Evolutionary conservation across 306 rosid species (phyloP).

Genomic region (Medicago arabica): DNA sequence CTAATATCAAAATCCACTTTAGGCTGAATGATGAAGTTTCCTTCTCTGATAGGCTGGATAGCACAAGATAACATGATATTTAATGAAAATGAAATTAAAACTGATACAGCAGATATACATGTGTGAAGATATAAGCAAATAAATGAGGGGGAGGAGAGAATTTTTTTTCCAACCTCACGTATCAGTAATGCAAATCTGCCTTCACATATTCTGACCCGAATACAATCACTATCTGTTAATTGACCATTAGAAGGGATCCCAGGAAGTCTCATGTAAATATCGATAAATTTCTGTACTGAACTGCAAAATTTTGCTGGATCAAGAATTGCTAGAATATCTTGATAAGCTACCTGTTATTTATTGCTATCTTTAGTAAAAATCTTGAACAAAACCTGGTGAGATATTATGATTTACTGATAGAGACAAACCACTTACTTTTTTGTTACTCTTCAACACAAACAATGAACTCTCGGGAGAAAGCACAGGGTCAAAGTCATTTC

Average conservation of each 20-base stretch:
- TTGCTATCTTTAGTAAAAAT: conserved; percentile 37
- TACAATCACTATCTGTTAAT: conserved; percentile 91
- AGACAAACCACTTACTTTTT: conserved; percentile 62
- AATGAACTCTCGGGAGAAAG: conserved; percentile 98
- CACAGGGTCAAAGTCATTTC: conserved; percentile 99
- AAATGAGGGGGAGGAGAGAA: conserved; percentile 30
- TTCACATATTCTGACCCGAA: conserved; percentile 97
- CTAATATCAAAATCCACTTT: conserved; percentile 99
- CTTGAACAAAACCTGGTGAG: conserved; percentile 36
- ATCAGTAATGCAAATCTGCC: conserved; percentile 96
- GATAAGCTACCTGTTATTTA: conserved; percentile 78
- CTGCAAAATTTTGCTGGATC: conserved; percentile 94
- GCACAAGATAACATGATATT: conserved; percentile 32
- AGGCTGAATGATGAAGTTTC: conserved; percentile 97
- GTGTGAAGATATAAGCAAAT: conserved; percentile 12
- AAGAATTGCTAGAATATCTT: conserved; percentile 89
- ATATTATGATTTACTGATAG: conserved; percentile 17
- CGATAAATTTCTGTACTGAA: conserved; percentile 94
- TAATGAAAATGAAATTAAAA: conserved; percentile 28
- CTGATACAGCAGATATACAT: conserved; percentile 10
- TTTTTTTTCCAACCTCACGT: conserved; percentile 72
- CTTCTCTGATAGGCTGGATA: conserved; percentile 94
- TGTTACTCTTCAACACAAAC: conserved; percentile 94
- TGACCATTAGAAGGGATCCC: conserved; percentile 89
- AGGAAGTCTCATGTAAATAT: conserved; percentile 89